phyloP scores from a whole-genome alignment of 2,329 filamentous ascomycete genomes.

The Tolypocladium album region DNA sequence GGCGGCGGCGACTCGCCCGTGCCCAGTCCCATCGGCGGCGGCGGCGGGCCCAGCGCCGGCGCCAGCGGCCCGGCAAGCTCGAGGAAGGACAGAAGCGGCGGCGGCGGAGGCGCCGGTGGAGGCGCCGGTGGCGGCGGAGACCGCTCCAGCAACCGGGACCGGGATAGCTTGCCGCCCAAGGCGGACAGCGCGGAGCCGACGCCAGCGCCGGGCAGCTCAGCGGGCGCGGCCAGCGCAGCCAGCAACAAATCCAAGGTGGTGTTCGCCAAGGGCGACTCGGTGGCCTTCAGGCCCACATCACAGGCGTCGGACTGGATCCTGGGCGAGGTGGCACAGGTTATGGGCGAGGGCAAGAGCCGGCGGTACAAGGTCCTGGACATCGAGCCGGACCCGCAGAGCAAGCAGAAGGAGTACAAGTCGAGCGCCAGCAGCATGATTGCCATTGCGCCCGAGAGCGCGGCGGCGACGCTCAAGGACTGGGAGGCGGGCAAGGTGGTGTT shows the following conservation, averaged over 20 bases:
- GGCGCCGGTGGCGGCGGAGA: conserved; percentile 5
- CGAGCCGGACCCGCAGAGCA: conserved; percentile 60
- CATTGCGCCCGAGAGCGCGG: conserved; percentile 48
- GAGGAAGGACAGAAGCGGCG: conserved; percentile 19
- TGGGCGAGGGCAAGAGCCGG: conserved; percentile 66
- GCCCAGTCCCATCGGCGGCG: conserved; percentile 27
- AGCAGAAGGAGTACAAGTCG: conserved; percentile 58
- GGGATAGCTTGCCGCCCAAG: conserved; percentile 44
- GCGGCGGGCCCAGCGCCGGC: not conserved
- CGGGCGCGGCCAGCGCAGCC: conserved; percentile 8
- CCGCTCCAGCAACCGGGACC: conserved; percentile 26
- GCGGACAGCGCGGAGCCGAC: conserved; percentile 45
- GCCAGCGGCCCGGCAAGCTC: conserved; percentile 9
- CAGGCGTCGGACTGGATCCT: conserved; percentile 56
- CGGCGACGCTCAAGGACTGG: conserved; percentile 44
- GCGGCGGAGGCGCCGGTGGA: not conserved
- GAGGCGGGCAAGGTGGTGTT: conserved; percentile 62
- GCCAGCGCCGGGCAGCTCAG: conserved; percentile 2
- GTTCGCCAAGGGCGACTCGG: conserved; percentile 52
- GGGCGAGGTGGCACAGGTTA: conserved; percentile 64
- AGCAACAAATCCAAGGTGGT: conserved; percentile 37
- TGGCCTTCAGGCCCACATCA: conserved; percentile 55
- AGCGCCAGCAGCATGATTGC: conserved; percentile 67
- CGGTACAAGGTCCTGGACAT: conserved; percentile 74
- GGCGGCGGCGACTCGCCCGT: conserved; percentile 33